phyloP scores from a whole-genome alignment of 2,329 filamentous ascomycete genomes.

The Botrytis sinoallii region DNA sequence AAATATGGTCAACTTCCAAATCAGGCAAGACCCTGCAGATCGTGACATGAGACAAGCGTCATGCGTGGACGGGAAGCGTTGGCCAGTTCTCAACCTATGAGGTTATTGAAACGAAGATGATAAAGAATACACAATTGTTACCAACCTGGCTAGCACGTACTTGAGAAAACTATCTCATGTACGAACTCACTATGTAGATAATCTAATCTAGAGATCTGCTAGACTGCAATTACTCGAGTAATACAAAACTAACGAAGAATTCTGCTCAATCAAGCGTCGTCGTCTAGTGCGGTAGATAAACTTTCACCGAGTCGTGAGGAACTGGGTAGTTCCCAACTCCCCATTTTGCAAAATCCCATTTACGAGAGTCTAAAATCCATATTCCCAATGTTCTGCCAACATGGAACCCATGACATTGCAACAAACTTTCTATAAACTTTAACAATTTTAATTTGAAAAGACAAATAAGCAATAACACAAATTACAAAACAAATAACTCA shows the following conservation, averaged over 20 bases:
- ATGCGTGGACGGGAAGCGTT: background rate
- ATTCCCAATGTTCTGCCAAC: background rate
- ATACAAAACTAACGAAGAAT: background rate
- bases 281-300: background rate
- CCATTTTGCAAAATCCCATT: background rate
- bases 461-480: background rate
- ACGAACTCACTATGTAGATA: background rate
- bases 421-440: background rate
- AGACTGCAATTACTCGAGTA: background rate
- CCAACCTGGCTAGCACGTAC: background rate
- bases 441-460: background rate
- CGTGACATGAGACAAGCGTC: background rate
- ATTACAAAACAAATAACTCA: background rate
- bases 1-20: too few species aligned
- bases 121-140: background rate
- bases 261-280: background rate
- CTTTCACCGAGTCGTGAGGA: background rate
- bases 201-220: background rate
- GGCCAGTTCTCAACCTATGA: slow-evolving; percentile 3
- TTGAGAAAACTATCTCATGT: background rate
- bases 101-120: background rate
- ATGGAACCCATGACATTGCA: background rate
- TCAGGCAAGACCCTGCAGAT: slow-evolving; percentile 11
- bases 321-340: background rate
- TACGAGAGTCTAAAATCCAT: background rate